Evolutionary conservation across 805 yeast genomes (phyloP).

Genomic region (Helenozyma baotianmanensis): DNA sequence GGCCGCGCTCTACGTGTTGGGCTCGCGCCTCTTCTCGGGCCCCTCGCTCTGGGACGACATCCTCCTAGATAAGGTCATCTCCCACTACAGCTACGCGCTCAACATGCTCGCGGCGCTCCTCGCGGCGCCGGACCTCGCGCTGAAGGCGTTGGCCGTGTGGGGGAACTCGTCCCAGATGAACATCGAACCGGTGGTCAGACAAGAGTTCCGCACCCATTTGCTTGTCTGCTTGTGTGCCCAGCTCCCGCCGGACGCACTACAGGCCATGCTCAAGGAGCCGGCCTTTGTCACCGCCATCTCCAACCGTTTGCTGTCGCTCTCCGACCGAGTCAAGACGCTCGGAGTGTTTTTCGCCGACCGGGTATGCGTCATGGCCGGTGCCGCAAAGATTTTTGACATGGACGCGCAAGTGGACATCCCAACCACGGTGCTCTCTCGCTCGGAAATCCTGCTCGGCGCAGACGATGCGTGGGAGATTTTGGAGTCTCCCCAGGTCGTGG

Average conservation of each 20-base stretch:
- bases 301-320: constrained; percentile 47
- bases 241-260: constrained; percentile 14
- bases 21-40: constrained; percentile 11
- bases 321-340: constrained; percentile 41
- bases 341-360: constrained; percentile 58
- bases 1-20: constrained; percentile 16
- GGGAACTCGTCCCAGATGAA: constrained; percentile 34
- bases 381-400: constrained; percentile 29
- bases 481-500: constrained; percentile 9
- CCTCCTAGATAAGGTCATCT: constrained; percentile 17
- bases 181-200: constrained; percentile 37
- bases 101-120: constrained; percentile 10
- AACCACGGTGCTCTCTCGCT: neutral
- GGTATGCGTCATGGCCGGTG: constrained; percentile 30
- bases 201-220: constrained; percentile 46
- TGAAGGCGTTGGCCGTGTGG: constrained; percentile 12
- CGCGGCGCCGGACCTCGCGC: neutral
- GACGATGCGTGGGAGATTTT: constrained; percentile 19
- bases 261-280: constrained; percentile 28
- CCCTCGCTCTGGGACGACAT: constrained; percentile 16
- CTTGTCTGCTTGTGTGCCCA: constrained; percentile 34
- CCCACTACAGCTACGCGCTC: constrained; percentile 10
- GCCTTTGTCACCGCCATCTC: constrained; percentile 50
- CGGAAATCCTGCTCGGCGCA: constrained; percentile 4
- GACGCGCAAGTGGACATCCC: constrained; percentile 11